A percentile compares a stretch with the other conserved stretches of the same genome.
Evolutionary conservation across 2,329 filamentous ascomycete species (phyloP).

Genomic region (Sporothrix euskadiensis): DNA sequence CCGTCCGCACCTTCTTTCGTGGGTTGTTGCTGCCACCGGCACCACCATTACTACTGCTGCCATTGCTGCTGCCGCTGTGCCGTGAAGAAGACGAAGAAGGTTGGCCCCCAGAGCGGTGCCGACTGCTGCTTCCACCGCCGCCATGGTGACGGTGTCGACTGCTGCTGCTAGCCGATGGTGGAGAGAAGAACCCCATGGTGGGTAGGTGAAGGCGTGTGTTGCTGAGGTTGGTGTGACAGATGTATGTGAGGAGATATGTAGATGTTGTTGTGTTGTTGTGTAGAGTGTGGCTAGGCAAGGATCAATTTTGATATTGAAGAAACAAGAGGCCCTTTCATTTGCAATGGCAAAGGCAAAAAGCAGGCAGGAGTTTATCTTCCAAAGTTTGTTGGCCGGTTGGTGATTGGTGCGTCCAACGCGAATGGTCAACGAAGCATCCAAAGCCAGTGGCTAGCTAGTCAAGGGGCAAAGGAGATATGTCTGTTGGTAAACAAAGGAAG

Average conservation of each 20-base stretch:
- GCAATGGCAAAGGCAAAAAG: not conserved
- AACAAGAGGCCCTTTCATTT: not conserved
- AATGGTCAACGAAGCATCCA: not conserved
- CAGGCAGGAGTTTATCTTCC: too few relatives aligned
- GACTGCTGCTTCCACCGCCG: not conserved
- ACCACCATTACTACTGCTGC: too few relatives aligned
- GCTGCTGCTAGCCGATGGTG: slow-evolving; percentile 19
- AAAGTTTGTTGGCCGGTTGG: not conserved
- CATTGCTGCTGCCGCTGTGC: not conserved
- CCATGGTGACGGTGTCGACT: slow-evolving; percentile 9
- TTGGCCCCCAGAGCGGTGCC: not conserved
- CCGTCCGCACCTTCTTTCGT: not conserved
- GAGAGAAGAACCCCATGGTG: slow-evolving; percentile 25
- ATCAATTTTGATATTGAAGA: too few relatives aligned
- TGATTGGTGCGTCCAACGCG: not conserved
- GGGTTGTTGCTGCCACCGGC: not conserved
- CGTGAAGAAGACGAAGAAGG: not conserved
- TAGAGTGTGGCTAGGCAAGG: not conserved
- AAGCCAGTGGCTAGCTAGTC: not conserved
- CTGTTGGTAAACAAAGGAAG: not conserved
- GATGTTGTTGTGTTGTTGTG: not conserved
- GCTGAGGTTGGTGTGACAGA: not conserved
- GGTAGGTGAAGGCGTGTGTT: not conserved
- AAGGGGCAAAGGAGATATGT: not conserved
- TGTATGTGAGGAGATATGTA: not conserved